These are phyloP conservation scores for Naganishia sp. DNA, from an alignment of 1,284 basidiomycete genomes.

Conservation along the genomic window DNA sequence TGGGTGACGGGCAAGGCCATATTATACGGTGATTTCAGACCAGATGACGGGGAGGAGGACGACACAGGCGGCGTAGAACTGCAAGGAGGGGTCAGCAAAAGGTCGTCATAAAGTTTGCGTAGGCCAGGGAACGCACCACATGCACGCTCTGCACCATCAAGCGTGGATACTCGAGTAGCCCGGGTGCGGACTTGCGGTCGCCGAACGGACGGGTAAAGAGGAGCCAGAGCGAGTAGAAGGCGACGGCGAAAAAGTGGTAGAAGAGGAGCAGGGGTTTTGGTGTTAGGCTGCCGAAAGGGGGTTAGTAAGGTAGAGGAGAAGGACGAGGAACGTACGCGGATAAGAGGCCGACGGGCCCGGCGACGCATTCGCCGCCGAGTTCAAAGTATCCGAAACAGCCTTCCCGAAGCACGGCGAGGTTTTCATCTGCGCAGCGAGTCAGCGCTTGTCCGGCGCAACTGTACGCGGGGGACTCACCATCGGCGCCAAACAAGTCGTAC, in stretches of 20 bases:
- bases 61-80: slow-evolving; percentile 85
- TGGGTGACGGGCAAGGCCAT: background rate
- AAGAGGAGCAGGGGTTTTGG: slow-evolving; percentile 77
- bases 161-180: slow-evolving; percentile 63
- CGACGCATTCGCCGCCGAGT: slow-evolving; percentile 82
- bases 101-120: slow-evolving; percentile 7
- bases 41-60: slow-evolving; percentile 83
- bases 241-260: slow-evolving; percentile 93
- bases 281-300: slow-evolving; percentile 55
- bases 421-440: slow-evolving; percentile 60
- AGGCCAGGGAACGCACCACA: slow-evolving; percentile 59
- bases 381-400: slow-evolving; percentile 99
- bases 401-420: slow-evolving; percentile 77
- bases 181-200: slow-evolving; percentile 46
- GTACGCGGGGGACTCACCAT: slow-evolving; percentile 61
- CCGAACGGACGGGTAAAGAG: slow-evolving; percentile 71
- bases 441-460: background rate
- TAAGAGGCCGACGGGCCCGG: slow-evolving; percentile 83
- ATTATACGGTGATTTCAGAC: slow-evolving; percentile 65
- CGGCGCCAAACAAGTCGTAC: slow-evolving; percentile 84
- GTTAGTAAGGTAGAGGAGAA: slow-evolving; percentile 13
- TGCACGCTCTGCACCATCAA: slow-evolving; percentile 60
- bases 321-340: slow-evolving; percentile 65
- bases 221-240: slow-evolving; percentile 86
- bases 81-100: background rate